Evolutionary conservation across 768 basidiomycete species (phyloP), one percentile per base, ranked within the genome.

Genomic region (Mycena albidolilacea): DNA sequence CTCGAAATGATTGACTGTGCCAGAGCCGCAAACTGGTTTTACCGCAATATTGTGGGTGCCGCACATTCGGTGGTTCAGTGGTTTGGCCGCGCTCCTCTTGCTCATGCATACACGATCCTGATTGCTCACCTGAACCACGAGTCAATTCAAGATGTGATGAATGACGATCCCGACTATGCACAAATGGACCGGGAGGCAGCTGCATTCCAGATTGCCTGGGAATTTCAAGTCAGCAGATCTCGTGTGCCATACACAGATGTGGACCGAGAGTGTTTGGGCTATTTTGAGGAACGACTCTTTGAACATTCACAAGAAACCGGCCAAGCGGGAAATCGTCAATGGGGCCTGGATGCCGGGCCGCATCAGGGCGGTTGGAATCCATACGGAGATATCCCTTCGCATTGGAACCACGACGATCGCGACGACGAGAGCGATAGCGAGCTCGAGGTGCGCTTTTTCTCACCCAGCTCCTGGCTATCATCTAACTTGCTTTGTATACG

Each of bases 301-400:
- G 68, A 69, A 46, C 1, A 66, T 4, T 80, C 80, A 12, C 1
- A 48, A 5, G 7, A 44, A 54, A 77, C 78, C 15, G 79, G 79
- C 17, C 44, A 65, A 0, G 74, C 79, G 10, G 76, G 80, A 3
- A 70, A 80, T 70, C 61, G 73, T 8, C 80, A 79, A 37, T 80
- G 80, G 78, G 80, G 79, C 7, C 48, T 79, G 15, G 77, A 80
- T 75, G 64, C 55, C 2, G 78, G 79, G 2, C 50, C 64, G 23
- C 79, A 79, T 57, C 77, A 80, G 55, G 74, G 77, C 35, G 39
- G 37, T 17, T 80, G 79, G 79, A 46, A 59, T 74, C 77, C 75
- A 43, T 77, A 74, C n/a, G 4, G 11, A 0, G 44, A 62, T 52
- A 12, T 72, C n/a, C 75, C 72, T 0, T 11, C 39, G 3, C 57